Evolutionary conservation across 1,139 yeast species (phyloP), one percentile per base, ranked within the genome.

Genomic region (Keqinozyma sinolaborantium): DNA sequence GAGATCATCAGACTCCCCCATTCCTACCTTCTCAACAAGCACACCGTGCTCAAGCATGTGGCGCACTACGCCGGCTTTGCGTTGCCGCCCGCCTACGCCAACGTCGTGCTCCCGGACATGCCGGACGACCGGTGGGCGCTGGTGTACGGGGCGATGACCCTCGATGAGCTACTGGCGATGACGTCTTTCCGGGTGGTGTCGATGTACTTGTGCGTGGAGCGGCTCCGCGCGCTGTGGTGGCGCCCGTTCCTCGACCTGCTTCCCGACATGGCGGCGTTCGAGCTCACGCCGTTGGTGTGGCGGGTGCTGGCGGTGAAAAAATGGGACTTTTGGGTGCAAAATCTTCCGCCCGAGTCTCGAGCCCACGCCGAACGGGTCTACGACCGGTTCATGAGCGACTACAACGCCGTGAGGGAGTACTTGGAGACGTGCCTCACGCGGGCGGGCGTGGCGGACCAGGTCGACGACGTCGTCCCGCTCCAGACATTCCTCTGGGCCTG

Each of bases 401-500:
- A 48, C 30, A 32, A 42, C 0, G 40, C 39, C 0, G 70, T 74
- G 0, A 20, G 24, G 1, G 27, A 35, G 0, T 40, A 69, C 2
- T 28, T 70, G 9, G 14, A 33, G 1, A n/a, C 31, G 2, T 48
- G 50, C 30, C 28, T 43, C 5, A 21, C 16, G 14, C 11, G 20
- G 9, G n/a, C 25, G 1, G 31, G 25, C 14, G 29, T 29, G 6
- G 9, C 18, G 10, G 14, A 25, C 11, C 23, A 11, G 9, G 25
- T 20, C 10, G 29, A 24, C 2, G 16, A 35, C 9, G 37, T 37
- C 28, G 28, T 35, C 10, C 9, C 13, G 7, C 5, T 4, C 7
- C 5, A 46, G 1, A 47, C 47, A 10, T 82, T 71, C 43, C 49
- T 79, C 13, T 77, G 87, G 75, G 76, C 84, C 0, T 90, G 96